Evolutionary conservation across 371 early-diverging fungal genomes (phyloP).

Genomic region (Mucor irregularis): DNA sequence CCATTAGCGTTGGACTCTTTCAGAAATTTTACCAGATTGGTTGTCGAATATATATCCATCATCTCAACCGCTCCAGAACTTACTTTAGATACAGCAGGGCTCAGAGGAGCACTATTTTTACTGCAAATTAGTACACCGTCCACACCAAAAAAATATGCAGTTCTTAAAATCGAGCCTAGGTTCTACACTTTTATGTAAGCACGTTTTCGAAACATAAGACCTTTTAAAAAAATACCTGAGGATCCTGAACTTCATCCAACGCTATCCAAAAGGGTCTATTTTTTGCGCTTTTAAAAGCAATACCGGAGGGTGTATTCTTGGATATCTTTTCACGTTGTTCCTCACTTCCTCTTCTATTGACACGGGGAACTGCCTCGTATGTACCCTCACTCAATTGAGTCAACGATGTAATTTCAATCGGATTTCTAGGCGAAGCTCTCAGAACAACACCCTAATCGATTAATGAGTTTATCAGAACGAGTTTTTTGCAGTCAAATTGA

Average conservation of each 20-base stretch:
- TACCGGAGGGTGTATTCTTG: not conserved
- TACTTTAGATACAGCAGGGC: conserved; percentile 61
- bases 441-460: conserved; percentile 27
- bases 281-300: not conserved
- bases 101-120: conserved; percentile 60
- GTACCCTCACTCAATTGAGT: not conserved
- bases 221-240: conserved; percentile 41
- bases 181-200: no score
- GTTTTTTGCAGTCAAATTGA: no score
- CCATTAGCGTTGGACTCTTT: conserved; percentile 42
- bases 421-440: conserved; percentile 12
- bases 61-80: conserved; percentile 67
- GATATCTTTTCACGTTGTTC: not conserved
- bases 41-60: conserved; percentile 53
- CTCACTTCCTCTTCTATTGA: conserved; percentile 15
- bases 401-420: conserved; percentile 11
- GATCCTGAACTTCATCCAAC: conserved; percentile 66
- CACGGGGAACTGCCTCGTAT: conserved; percentile 16
- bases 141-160: conserved; percentile 59
- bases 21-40: conserved; percentile 51
- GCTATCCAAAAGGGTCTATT: conserved; percentile 50
- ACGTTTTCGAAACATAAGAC: no score
- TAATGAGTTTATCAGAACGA: no score
- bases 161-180: conserved; percentile 65
- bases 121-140: conserved; percentile 63